Conservation (phyloP, 169 alveolate species). For the Toxoplasma gondii region DNA sequence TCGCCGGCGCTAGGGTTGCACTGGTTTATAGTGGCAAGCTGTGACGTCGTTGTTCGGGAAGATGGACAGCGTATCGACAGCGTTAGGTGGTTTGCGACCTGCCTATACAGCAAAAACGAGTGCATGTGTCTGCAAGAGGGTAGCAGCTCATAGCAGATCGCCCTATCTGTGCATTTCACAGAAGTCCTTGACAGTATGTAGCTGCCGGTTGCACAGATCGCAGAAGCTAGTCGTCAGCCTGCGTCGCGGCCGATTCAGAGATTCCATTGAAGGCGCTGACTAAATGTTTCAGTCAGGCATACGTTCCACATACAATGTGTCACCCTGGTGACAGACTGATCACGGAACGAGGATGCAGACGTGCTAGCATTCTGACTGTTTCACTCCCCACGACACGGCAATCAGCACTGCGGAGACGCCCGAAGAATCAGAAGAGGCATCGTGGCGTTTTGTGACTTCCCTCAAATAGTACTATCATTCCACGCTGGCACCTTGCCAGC, state of each 20-base stretch:
- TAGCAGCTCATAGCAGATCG: too few relatives aligned
- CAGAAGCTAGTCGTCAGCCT: neutral
- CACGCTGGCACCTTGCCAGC: neutral
- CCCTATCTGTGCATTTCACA: too few relatives aligned
- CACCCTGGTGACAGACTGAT: neutral
- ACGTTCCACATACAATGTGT: neutral
- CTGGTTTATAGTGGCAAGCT: too few relatives aligned
- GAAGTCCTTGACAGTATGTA: too few relatives aligned
- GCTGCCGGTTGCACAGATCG: neutral
- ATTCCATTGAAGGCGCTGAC: neutral
- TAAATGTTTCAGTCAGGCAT: neutral
- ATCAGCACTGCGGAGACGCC: too few relatives aligned
- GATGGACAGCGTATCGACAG: too few relatives aligned
- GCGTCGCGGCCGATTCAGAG: neutral
- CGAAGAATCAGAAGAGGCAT: too few relatives aligned
- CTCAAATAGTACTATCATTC: neutral
- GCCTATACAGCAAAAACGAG: too few relatives aligned
- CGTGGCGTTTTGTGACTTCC: neutral
- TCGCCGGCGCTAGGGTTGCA: too few relatives aligned
- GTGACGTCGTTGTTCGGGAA: too few relatives aligned
- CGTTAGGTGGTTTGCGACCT: too few relatives aligned
- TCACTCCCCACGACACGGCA: neutral
- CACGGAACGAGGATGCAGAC: neutral
- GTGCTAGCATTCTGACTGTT: neutral
- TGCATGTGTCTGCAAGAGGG: too few relatives aligned